phyloP scores from a whole-genome alignment of 2,329 filamentous ascomycete genomes.

The Calonectria naviculata region DNA sequence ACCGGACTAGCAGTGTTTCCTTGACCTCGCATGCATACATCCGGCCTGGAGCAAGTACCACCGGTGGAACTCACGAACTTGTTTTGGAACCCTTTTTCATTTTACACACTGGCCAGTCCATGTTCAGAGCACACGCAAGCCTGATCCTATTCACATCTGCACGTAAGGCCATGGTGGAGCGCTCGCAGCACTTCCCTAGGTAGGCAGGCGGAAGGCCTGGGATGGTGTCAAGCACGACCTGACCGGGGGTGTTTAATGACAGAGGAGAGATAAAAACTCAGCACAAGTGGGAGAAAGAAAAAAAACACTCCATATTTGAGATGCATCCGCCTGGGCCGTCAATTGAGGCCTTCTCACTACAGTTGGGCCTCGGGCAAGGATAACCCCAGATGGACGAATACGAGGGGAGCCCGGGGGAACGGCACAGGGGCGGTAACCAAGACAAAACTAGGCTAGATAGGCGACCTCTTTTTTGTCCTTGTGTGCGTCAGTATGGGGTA shows the following conservation, averaged over 20 bases:
- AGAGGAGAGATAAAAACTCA: not conserved
- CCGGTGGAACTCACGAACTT: conserved; percentile 13
- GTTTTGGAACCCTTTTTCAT: conserved; percentile 6
- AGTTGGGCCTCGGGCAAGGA: conserved; percentile 14
- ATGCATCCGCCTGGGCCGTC: conserved; percentile 12
- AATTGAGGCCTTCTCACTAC: conserved; percentile 17
- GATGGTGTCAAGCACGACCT: not conserved
- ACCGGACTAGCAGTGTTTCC: not conserved
- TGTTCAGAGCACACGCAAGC: conserved; percentile 2
- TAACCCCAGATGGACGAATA: conserved; percentile 22
- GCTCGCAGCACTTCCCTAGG: conserved; percentile 19
- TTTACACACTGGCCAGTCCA: conserved; percentile 18
- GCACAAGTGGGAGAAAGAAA: not conserved
- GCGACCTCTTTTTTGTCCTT: conserved; percentile 9
- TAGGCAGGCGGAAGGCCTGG: conserved; percentile 16
- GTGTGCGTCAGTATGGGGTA: conserved; percentile 3
- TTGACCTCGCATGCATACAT: not conserved
- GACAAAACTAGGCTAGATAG: conserved; percentile 13
- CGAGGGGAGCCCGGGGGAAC: conserved; percentile 20
- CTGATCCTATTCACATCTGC: conserved; percentile 14
- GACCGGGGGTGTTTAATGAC: not conserved
- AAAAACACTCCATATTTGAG: conserved; percentile 10
- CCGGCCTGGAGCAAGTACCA: not conserved
- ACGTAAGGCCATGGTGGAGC: conserved; percentile 15
- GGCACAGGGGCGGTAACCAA: conserved; percentile 15